These are phyloP conservation scores for Elsinoe australis DNA, from an alignment of 2,329 filamentous ascomycete species.

Conservation along the genomic window DNA sequence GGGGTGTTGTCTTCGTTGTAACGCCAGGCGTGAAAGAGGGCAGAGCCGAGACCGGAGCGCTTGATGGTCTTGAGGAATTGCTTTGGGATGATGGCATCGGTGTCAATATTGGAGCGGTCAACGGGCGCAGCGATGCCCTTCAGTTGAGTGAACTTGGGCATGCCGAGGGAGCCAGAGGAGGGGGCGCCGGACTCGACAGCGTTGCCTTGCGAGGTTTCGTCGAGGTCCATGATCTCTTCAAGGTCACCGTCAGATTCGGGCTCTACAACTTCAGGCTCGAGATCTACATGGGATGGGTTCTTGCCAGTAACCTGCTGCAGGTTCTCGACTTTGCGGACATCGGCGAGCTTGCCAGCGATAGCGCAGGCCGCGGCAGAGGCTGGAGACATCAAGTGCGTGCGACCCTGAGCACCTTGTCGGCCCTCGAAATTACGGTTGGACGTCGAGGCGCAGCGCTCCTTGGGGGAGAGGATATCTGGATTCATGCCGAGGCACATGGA, in stretches of 20 bases:
- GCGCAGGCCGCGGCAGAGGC: constrained; percentile 92
- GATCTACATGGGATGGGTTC: constrained; percentile 50
- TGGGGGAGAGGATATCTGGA: constrained; percentile 86
- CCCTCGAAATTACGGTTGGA: constrained; percentile 98
- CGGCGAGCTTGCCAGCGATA: constrained; percentile 81
- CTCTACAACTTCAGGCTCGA: constrained; percentile 52
- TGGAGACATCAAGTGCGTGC: constrained; percentile 94
- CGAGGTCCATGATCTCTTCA: constrained; percentile 56
- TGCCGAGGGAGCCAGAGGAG: constrained; percentile 49
- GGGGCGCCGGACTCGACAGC: constrained; percentile 45
- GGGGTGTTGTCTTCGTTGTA: constrained; percentile 62
- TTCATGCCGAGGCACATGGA: constrained; percentile 99
- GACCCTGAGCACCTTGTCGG: constrained; percentile 80
- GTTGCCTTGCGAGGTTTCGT: constrained; percentile 62
- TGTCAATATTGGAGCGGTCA: constrained; percentile 86
- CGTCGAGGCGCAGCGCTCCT: constrained; percentile 89
- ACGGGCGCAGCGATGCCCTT: constrained; percentile 84
- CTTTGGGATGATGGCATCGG: constrained; percentile 98
- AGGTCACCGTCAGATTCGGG: constrained; percentile 55
- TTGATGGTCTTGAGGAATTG: constrained; percentile 99
- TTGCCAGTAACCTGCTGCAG: constrained; percentile 40
- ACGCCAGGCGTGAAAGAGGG: constrained; percentile 79
- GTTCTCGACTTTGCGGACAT: constrained; percentile 70
- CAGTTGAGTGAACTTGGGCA: constrained; percentile 75
- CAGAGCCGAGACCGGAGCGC: constrained; percentile 81